phyloP scores from a whole-genome alignment of 2,329 filamentous ascomycete genomes.

The Diaporthe caulivora region DNA sequence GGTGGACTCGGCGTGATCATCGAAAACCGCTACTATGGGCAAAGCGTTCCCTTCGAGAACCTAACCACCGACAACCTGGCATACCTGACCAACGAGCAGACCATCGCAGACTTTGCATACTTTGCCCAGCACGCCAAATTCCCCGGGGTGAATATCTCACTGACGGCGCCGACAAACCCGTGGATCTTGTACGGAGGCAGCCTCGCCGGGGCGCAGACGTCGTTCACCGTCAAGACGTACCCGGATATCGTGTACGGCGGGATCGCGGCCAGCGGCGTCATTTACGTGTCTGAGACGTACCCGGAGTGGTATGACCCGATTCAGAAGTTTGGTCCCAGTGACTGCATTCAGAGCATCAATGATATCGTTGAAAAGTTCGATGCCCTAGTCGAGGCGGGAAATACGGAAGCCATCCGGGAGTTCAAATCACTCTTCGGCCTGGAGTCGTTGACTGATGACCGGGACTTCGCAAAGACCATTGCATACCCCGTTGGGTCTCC shows the following conservation, averaged over 20 bases:
- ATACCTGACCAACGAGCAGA: slow-evolving; percentile 64
- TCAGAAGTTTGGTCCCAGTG: slow-evolving; percentile 61
- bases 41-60: slow-evolving; percentile 60
- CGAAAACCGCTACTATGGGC: slow-evolving; percentile 64
- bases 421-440: slow-evolving; percentile 63
- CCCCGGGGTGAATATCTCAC: slow-evolving; percentile 54
- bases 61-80: slow-evolving; percentile 62
- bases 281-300: slow-evolving; percentile 56
- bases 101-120: slow-evolving; percentile 64
- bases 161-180: slow-evolving; percentile 57
- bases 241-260: slow-evolving; percentile 60
- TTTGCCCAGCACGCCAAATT: slow-evolving; percentile 61
- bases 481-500: slow-evolving; percentile 60
- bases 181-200: slow-evolving; percentile 39
- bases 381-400: slow-evolving; percentile 55
- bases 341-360: slow-evolving; percentile 62
- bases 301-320: slow-evolving; percentile 64
- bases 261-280: slow-evolving; percentile 60
- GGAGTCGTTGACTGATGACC: slow-evolving; percentile 55
- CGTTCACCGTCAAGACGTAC: slow-evolving; percentile 59
- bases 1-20: slow-evolving; percentile 66
- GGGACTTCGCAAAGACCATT: slow-evolving; percentile 62
- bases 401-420: slow-evolving; percentile 56
- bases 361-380: slow-evolving; percentile 64
- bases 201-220: slow-evolving; percentile 36